phyloP scores from a whole-genome alignment of 2,329 filamentous ascomycete species.

The Penicillium palitans region DNA sequence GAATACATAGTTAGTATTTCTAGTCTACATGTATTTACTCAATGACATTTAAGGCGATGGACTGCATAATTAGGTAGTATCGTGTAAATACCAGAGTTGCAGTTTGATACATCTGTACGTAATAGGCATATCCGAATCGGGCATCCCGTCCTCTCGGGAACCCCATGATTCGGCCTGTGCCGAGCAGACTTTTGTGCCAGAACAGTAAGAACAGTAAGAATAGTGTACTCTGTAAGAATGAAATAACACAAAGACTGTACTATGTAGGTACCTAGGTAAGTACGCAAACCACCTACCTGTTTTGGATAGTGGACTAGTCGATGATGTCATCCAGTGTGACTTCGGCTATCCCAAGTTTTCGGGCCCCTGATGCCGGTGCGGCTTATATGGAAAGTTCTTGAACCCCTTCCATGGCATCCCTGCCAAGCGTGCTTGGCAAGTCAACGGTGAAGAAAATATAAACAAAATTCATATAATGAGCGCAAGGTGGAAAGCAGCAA shows the following conservation, averaged over 20 bases:
- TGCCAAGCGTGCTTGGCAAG: not conserved
- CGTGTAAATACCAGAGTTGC: not conserved
- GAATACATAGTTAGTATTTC: not conserved
- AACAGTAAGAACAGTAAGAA: not conserved
- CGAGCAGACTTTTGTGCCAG: not conserved
- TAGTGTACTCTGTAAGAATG: not conserved
- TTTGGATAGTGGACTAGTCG: not conserved
- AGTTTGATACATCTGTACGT: not conserved
- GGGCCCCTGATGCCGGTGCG: not conserved
- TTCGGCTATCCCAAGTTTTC: not conserved
- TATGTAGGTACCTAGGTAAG: not conserved
- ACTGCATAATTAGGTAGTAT: not conserved
- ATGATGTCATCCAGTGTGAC: not conserved
- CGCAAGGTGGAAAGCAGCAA: not conserved
- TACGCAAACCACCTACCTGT: not conserved
- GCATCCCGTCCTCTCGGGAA: conserved; percentile 3
- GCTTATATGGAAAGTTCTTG: not conserved
- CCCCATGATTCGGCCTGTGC: conserved; percentile 1
- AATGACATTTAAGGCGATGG: not conserved
- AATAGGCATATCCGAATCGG: conserved; percentile 2
- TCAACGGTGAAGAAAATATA: not conserved
- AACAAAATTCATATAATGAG: not conserved
- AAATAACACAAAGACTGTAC: not conserved
- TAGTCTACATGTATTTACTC: not conserved
- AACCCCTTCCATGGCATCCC: not conserved